Evolutionary conservation across 2,329 filamentous ascomycete genomes (phyloP).

Genomic region (Sclerotinia trifoliorum): DNA sequence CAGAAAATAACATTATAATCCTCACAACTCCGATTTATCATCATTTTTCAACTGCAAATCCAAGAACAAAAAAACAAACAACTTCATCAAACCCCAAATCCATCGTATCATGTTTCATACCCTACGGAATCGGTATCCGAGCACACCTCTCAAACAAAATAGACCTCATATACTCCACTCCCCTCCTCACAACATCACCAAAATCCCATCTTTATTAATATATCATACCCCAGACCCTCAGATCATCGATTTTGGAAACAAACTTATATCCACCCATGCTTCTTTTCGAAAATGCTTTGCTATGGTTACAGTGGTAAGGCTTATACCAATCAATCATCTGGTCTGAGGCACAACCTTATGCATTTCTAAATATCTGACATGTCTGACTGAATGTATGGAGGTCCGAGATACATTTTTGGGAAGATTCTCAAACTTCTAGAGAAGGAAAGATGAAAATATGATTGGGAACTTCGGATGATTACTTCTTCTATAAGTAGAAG

Average conservation of each 20-base stretch:
- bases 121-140: background rate
- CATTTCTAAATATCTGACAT: background rate
- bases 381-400: background rate
- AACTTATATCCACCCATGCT: background rate
- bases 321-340: background rate
- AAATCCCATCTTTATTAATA: background rate
- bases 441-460: background rate
- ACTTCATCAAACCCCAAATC: background rate
- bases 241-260: background rate
- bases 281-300: background rate
- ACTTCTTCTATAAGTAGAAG: background rate
- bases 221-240: background rate
- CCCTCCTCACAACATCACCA: background rate
- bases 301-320: background rate
- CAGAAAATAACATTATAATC: background rate
- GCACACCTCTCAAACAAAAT: background rate
- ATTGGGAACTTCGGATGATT: background rate
- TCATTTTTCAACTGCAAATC: background rate
- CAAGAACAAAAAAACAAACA: background rate
- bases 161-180: background rate
- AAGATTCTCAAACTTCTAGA: background rate
- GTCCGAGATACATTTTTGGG: background rate
- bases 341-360: background rate
- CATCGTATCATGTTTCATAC: no score
- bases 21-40: background rate